Evolutionary conservation across 2,329 filamentous ascomycete species (phyloP).

Genomic region (Colletotrichum salicis): DNA sequence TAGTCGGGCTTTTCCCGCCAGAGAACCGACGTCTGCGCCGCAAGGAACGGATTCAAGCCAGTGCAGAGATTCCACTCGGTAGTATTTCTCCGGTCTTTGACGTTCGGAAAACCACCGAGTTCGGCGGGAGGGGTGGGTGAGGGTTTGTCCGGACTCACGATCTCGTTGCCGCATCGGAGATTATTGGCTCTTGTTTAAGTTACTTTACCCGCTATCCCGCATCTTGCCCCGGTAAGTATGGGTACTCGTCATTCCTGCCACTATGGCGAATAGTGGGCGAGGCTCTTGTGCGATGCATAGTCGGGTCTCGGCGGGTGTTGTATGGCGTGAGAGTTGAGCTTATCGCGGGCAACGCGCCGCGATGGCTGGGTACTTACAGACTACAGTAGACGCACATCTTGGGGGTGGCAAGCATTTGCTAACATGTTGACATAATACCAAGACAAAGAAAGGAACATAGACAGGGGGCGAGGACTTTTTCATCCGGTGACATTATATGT

Average conservation of each 20-base stretch:
- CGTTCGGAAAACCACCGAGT: slow-evolving; percentile 11
- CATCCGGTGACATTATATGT: slow-evolving; percentile 16
- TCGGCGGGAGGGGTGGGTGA: neutral
- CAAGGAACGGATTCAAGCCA: neutral
- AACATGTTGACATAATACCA: neutral
- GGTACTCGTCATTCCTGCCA: slow-evolving; percentile 28
- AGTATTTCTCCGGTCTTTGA: neutral
- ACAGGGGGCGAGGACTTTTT: neutral
- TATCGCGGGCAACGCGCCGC: slow-evolving; percentile 2
- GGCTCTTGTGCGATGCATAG: neutral
- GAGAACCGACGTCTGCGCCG: neutral
- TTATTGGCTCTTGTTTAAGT: neutral
- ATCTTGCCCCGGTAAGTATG: slow-evolving; percentile 9
- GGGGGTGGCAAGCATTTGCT: neutral
- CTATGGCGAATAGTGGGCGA: slow-evolving; percentile 31
- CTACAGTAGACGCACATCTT: neutral
- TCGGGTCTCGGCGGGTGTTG: slow-evolving; percentile 21
- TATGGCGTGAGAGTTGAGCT: neutral
- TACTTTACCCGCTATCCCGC: slow-evolving; percentile 18
- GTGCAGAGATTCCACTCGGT: neutral
- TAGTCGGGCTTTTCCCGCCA: neutral
- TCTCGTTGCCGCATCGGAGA: slow-evolving; percentile 20
- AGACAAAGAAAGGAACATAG: neutral
- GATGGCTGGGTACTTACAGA: neutral
- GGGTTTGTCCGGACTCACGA: neutral